A percentile compares a stretch with the other conserved stretches of the same genome.
These are phyloP conservation scores for Globisporangium viniferum DNA, from an alignment of 352 stramenopile species.

Conservation along the genomic window DNA sequence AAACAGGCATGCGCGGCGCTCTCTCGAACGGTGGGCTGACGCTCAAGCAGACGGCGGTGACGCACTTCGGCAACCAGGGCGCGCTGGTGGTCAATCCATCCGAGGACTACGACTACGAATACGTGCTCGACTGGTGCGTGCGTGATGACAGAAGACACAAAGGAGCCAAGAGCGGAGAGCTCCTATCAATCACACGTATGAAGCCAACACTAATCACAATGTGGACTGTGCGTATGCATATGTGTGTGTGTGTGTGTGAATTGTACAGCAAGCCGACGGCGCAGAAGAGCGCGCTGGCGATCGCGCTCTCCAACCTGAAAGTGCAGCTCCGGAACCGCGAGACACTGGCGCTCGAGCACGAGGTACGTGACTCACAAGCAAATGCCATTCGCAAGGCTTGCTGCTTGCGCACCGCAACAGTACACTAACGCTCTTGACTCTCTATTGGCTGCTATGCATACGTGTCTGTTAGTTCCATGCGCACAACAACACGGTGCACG, in stretches of 20 bases:
- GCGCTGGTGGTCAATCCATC: conserved; percentile 35
- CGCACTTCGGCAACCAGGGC: conserved; percentile 45
- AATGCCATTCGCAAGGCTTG: not conserved
- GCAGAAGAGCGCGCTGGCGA: conserved; percentile 47
- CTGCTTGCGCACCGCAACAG: too few relatives aligned
- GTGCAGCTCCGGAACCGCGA: conserved; percentile 72
- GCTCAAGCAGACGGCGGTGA: conserved; percentile 65
- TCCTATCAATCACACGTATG: too few relatives aligned
- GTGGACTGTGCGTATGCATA: not conserved
- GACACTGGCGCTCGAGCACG: conserved; percentile 54
- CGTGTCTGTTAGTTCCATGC: conserved; percentile 43
- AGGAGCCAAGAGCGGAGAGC: not conserved
- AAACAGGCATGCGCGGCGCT: conserved; percentile 38
- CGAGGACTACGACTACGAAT: conserved; percentile 84
- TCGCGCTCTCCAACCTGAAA: conserved; percentile 66
- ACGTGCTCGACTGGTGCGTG: conserved; percentile 69
- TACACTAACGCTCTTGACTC: not conserved
- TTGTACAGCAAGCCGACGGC: conserved; percentile 53
- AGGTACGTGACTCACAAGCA: conserved; percentile 23
- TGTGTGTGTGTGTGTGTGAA: not conserved
- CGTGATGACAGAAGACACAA: not conserved
- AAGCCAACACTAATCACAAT: not conserved
- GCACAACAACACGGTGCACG: conserved; percentile 78
- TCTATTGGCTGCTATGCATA: not conserved
- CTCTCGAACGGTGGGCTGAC: conserved; percentile 39